Base-by-base conservation (phyloP, 2,329 filamentous ascomycete genomes). In the Calonectria hongkongensis region DNA sequence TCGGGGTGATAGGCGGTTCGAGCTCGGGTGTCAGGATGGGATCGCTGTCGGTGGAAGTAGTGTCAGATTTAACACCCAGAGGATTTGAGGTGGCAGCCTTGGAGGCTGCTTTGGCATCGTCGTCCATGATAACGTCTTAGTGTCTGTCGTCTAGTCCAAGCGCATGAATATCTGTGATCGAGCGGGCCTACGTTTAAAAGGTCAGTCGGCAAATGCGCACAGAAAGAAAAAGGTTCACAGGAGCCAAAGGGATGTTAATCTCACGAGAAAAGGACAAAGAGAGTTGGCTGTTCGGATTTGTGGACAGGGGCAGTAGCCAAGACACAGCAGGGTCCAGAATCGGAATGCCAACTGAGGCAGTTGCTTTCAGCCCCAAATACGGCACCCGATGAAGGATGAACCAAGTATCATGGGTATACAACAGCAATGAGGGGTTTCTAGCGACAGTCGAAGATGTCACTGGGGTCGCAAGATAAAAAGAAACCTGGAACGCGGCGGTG, bases 11-110 rank as follows among this genome's bases (percentile, higher is more conserved):
- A 15, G 83, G 70, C 39, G 72, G 66, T 41, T 79, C 81, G 45
- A 80, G 81, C n/a, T 88, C 86, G 27, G 85, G 85, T 1, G 85
- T 87, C 43, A 85, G 78, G 43, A 83, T 78, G 18, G 79, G 76
- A 58, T 89, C 88, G 77, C 87, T 77, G 71, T 80, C 79, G 33
- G 74, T 78, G 15, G 76, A 78, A 27, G 74, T 79, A 4, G 78
- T 74, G 36, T 80, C 79, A 36, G 78, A 76, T 71, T 75, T 80
- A 41, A 75, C 65, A 47, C 71, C 74, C 25, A 67, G 75, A 69
- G 54, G 33, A 36, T 36, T 68, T 21, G 66, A 27, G 15, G 56
- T 28, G 13, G 68, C 67, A 41, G 68, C 62, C 60, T 73, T 71
- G 48, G 69, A 71, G 54, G 70, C 68, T 54, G 68, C 28, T 66